These are phyloP conservation scores for Sarocladium oryzae DNA, from an alignment of 2,329 filamentous ascomycete species.

Conservation along the genomic window DNA sequence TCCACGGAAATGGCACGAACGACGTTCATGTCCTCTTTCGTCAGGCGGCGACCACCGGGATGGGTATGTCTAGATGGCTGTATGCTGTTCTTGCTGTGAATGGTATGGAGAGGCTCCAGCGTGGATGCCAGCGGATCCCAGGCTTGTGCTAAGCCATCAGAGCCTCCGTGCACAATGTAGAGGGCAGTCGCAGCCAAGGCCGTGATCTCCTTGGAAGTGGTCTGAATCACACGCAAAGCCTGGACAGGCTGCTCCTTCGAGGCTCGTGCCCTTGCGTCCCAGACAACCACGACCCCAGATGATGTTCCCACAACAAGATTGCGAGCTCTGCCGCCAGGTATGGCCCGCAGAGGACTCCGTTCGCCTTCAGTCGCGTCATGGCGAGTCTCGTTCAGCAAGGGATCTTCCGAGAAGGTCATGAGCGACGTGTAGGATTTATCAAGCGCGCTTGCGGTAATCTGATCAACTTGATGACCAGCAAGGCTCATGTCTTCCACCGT, in stretches of 20 bases:
- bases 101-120: slow-evolving; percentile 69
- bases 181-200: slow-evolving; percentile 77
- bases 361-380: not conserved
- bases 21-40: slow-evolving; percentile 23
- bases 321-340: slow-evolving; percentile 79
- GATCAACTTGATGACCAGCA: slow-evolving; percentile 48
- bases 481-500: slow-evolving; percentile 32
- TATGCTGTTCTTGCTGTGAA: slow-evolving; percentile 79
- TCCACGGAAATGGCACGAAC: slow-evolving; percentile 70
- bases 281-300: slow-evolving; percentile 69
- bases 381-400: slow-evolving; percentile 35
- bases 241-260: slow-evolving; percentile 40
- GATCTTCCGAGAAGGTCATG: slow-evolving; percentile 71
- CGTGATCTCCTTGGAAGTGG: slow-evolving; percentile 82
- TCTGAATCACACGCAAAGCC: slow-evolving; percentile 77
- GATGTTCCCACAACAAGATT: slow-evolving; percentile 77
- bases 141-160: slow-evolving; percentile 88
- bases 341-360: slow-evolving; percentile 36
- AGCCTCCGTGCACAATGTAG: slow-evolving; percentile 88
- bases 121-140: slow-evolving; percentile 93
- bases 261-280: slow-evolving; percentile 68
- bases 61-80: slow-evolving; percentile 70
- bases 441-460: slow-evolving; percentile 64
- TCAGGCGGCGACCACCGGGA: slow-evolving; percentile 58
- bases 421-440: slow-evolving; percentile 70